These are phyloP conservation scores for Paraphoma sp. DNA, from an alignment of 2,329 filamentous ascomycete genomes.

Conservation along the genomic window DNA sequence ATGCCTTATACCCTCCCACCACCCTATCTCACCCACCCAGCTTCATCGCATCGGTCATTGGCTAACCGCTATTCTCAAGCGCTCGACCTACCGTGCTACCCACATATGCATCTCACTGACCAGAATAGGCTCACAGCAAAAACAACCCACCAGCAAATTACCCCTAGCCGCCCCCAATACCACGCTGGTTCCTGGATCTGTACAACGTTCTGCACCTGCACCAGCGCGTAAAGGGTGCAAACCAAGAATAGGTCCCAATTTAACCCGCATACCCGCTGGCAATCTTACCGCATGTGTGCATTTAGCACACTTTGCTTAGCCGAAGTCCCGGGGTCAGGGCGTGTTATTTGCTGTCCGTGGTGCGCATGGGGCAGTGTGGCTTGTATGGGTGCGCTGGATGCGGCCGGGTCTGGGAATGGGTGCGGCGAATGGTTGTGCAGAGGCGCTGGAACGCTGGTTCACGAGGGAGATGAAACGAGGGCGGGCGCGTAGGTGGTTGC, in stretches of 20 bases:
- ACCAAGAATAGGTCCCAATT: constrained; percentile 23
- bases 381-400: constrained; percentile 9
- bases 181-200: constrained; percentile 11
- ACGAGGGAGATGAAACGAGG: constrained; percentile 28
- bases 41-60: too few species aligned
- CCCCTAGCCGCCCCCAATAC: too few species aligned
- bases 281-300: constrained; percentile 17
- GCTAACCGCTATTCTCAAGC: too few species aligned
- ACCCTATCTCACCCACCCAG: too few species aligned
- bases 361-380: constrained; percentile 13
- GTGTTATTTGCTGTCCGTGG: constrained; percentile 5
- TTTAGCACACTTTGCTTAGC: constrained; percentile 14
- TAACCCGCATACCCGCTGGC: constrained; percentile 8
- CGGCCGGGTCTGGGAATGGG: constrained; percentile 4
- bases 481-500: constrained; percentile 33
- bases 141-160: too few species aligned
- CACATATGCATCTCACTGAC: too few species aligned
- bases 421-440: constrained; percentile 21
- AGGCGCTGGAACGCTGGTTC: constrained; percentile 23
- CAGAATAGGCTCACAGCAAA: too few species aligned
- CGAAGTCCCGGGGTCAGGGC: constrained; percentile 3
- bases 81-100: too few species aligned
- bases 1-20: too few species aligned
- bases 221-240: constrained; percentile 38
- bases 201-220: constrained; percentile 14